These are phyloP conservation scores for Dorcoceras hygrometricum DNA, from an alignment of 257 asterid species.

Conservation along the genomic window DNA sequence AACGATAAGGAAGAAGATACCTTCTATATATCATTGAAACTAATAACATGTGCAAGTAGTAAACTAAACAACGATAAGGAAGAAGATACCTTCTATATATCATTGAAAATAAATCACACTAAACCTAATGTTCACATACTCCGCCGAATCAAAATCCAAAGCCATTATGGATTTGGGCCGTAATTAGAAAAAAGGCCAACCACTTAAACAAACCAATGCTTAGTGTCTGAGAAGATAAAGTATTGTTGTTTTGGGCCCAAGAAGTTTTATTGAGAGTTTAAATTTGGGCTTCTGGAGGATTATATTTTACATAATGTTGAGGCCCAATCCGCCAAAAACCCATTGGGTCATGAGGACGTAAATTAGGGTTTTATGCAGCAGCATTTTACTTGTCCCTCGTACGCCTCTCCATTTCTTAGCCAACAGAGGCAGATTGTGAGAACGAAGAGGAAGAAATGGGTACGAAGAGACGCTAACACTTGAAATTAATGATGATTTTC, in stretches of 20 bases:
- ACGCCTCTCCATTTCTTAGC: neutral
- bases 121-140: too few relatives aligned
- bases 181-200: neutral
- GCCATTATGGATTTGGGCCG: neutral
- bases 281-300: neutral
- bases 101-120: too few relatives aligned
- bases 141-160: too few relatives aligned
- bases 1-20: too few relatives aligned
- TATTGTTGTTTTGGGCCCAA: neutral
- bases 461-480: neutral
- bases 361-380: conserved; percentile 23
- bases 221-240: too few relatives aligned
- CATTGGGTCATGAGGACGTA: neutral
- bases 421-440: conserved; percentile 19
- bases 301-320: neutral
- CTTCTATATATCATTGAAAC: too few relatives aligned
- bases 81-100: too few relatives aligned
- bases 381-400: neutral
- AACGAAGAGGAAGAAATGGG: conserved; percentile 24
- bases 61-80: too few relatives aligned
- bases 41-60: too few relatives aligned
- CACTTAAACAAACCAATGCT: too few relatives aligned
- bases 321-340: neutral
- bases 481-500: neutral
- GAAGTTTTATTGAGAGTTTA: too few relatives aligned